Evolutionary conservation across 2,329 filamentous ascomycete genomes (phyloP).

Genomic region (Hypoxylon sp.): DNA sequence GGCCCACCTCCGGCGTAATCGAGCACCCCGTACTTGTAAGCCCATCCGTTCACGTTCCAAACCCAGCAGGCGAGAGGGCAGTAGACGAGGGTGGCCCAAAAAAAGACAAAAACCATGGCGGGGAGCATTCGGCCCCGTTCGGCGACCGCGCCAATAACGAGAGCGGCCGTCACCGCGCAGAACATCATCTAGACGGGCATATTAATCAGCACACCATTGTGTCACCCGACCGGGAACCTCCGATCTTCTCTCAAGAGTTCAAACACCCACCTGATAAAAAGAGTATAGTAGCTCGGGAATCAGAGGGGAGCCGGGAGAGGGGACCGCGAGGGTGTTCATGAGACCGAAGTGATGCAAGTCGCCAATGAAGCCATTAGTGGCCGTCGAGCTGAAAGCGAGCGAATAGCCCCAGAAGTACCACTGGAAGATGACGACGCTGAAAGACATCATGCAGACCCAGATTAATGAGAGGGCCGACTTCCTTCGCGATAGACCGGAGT

Average conservation of each 20-base stretch:
- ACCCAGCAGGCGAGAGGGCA: conserved; percentile 97
- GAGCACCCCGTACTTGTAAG: conserved; percentile 87
- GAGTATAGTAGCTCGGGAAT: conserved; percentile 92
- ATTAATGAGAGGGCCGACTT: conserved; percentile 98
- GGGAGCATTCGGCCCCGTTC: conserved; percentile 94
- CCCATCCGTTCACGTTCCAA: conserved; percentile 97
- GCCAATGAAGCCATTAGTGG: conserved; percentile 91
- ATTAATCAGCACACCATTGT: conserved; percentile 23
- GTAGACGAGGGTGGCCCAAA: conserved; percentile 98
- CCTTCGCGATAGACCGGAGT: conserved; percentile 95
- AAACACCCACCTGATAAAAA: conserved; percentile 83
- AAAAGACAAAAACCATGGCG: conserved; percentile 94
- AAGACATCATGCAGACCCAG: conserved; percentile 96
- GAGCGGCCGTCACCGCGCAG: conserved; percentile 90
- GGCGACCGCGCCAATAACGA: conserved; percentile 90
- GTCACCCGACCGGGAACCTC: neutral
- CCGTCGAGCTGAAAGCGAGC: conserved; percentile 85
- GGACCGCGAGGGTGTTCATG: conserved; percentile 82
- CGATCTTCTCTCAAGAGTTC: neutral
- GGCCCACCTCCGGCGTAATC: conserved; percentile 97
- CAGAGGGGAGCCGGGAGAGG: conserved; percentile 89
- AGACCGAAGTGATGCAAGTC: conserved; percentile 91
- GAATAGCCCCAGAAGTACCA: conserved; percentile 99
- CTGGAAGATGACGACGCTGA: conserved; percentile 92
- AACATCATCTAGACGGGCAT: conserved; percentile 84